Base-by-base conservation (phyloP, 164 flowering plant species). In the Amborella trichopoda region DNA sequence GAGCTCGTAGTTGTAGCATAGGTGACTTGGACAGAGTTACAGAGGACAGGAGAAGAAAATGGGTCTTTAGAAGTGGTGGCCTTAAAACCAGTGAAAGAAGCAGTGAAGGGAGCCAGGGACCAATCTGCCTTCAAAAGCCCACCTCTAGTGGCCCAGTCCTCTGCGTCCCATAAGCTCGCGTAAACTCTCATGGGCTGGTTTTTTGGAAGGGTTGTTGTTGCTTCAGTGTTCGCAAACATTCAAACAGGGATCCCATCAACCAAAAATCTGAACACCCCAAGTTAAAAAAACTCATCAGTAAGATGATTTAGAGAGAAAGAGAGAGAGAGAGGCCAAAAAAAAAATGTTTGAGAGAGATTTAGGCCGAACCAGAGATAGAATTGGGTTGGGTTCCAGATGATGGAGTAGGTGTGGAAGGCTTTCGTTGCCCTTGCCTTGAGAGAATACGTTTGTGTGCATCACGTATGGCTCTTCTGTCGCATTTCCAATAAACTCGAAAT, bases 71-170 rank as follows among this genome's bases (percentile, higher is more conserved):
- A n/a, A n/a, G n/a, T n/a, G n/a, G n/a, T n/a, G n/a, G n/a, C n/a
- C n/a, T n/a, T 60, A 45, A 70, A 56, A 49, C 66, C 60, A 23
- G 73, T 56, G 55, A 53, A 68, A 4, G 48, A 44, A 3, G 72
- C 79, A 4, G 55, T 53, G 51, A 74, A 74, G 3, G 79, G 79
- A 32, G 69, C 69, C 14, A 58, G 33, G 1, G 63, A 38, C 76
- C 73, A 51, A 28, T 51, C 54, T 16, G 44, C 41, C 45, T 51
- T 51, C 24, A 40, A 14, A 1, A 9, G 45, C 24, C 54, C 54
- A 16, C 54, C 54, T 3, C 44, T 23, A 2, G 54, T 51, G 12
- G 54, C 54, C 54, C 54, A 50, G 23, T 39, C 23, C 12, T 50
- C 54, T 6, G 54, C 54, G 14, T 50, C 28, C 54, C 54, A 51